Conservation (phyloP, 2,329 filamentous ascomycete genomes). For the Thermochaetoides dissita region DNA sequence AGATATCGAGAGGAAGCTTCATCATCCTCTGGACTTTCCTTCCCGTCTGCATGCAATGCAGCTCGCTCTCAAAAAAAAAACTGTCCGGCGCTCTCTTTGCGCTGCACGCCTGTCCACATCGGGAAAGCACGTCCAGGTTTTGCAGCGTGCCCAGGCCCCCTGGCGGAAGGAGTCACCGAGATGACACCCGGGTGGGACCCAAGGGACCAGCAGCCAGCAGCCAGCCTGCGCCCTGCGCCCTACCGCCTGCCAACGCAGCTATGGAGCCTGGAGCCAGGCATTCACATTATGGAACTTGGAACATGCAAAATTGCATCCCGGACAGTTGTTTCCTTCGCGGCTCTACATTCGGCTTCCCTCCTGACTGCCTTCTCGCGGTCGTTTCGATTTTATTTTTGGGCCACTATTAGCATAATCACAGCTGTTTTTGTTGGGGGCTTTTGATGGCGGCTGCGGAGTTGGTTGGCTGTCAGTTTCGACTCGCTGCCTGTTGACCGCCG, state of each 20-base stretch:
- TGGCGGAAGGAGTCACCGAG: slow-evolving; percentile 10
- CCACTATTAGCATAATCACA: no score
- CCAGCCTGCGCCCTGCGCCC: background rate
- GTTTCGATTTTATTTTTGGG: no score
- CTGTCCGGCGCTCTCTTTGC: slow-evolving; percentile 1
- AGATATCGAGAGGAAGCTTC: background rate
- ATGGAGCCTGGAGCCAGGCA: background rate
- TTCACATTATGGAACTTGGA: background rate
- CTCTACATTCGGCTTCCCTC: background rate
- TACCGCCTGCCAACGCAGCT: no score
- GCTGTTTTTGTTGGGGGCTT: no score
- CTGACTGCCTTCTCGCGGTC: no score
- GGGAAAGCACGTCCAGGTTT: background rate
- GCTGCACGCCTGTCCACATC: slow-evolving; percentile 7
- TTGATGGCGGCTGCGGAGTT: no score
- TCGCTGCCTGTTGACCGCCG: no score
- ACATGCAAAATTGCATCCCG: background rate
- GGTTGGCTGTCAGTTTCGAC: no score
- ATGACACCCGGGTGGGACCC: slow-evolving; percentile 9
- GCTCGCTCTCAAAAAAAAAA: background rate
- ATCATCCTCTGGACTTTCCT: background rate
- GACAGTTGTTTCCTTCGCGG: no score
- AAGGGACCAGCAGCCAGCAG: slow-evolving; percentile 6
- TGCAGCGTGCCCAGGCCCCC: background rate
- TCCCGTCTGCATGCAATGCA: background rate